Conservation (phyloP, 176 grass and related monocot species). For the Oryza punctata region DNA sequence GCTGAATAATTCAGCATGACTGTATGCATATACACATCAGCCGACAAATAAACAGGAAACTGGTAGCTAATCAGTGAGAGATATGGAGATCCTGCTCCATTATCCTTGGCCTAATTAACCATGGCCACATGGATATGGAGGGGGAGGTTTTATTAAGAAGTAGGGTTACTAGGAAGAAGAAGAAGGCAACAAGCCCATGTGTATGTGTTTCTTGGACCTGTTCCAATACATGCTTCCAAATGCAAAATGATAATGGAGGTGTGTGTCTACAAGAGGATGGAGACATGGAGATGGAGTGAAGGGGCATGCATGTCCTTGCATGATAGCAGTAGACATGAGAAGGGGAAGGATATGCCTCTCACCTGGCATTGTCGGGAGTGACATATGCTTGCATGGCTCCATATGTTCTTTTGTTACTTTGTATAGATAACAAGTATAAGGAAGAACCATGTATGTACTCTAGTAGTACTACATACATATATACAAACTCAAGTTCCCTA, state of each 20-base stretch:
- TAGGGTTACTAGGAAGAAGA: background rate
- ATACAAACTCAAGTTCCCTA: background rate
- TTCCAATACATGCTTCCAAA: constrained; percentile 27
- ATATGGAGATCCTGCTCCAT: background rate
- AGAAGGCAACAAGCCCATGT: background rate
- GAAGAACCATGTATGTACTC: constrained; percentile 6
- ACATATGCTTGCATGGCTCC: background rate
- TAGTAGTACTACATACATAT: background rate
- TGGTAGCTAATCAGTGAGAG: background rate
- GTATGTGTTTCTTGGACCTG: constrained; percentile 16
- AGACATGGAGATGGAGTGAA: background rate
- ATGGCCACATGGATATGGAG: constrained; percentile 3
- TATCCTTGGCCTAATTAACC: background rate
- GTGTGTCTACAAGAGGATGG: background rate
- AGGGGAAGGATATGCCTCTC: constrained; percentile 5
- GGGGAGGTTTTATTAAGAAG: background rate
- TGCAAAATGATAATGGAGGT: background rate
- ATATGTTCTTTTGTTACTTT: constrained; percentile 1
- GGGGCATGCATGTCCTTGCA: background rate
- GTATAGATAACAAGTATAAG: background rate
- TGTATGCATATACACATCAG: background rate
- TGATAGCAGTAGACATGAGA: background rate
- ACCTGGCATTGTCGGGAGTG: background rate
- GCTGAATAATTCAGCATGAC: constrained; percentile 15
- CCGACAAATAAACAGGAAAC: constrained; percentile 3